Evolutionary conservation across 2,329 filamentous ascomycete genomes (phyloP).

Genomic region (Zalaria sp.): DNA sequence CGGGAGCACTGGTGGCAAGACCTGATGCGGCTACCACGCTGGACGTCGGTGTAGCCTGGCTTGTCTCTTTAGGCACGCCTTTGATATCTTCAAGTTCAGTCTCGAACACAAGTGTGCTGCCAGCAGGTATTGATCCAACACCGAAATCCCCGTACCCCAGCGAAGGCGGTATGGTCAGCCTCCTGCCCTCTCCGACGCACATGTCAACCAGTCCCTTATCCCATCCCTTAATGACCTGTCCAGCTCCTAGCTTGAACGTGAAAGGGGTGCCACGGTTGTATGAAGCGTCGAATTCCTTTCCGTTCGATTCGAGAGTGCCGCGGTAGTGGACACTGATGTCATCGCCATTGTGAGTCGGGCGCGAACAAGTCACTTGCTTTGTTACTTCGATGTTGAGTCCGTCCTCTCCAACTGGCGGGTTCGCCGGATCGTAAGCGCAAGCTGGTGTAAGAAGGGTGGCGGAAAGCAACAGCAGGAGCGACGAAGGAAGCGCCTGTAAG

Average conservation of each 20-base stretch:
- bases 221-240: conserved; percentile 89
- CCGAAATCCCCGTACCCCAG: conserved; percentile 65
- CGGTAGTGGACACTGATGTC: conserved; percentile 33
- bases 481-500: background rate
- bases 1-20: background rate
- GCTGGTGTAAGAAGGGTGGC: background rate
- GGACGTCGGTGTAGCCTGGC: background rate
- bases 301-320: conserved; percentile 40
- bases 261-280: conserved; percentile 69
- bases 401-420: background rate
- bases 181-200: conserved; percentile 88
- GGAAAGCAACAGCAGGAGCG: background rate
- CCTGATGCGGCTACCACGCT: background rate
- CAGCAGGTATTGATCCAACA: conserved; percentile 63
- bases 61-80: conserved; percentile 36
- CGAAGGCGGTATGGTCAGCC: conserved; percentile 76
- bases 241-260: conserved; percentile 62
- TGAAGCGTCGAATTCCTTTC: conserved; percentile 69
- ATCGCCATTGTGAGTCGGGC: conserved; percentile 32
- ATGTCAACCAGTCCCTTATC: conserved; percentile 81
- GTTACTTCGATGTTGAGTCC: conserved; percentile 27
- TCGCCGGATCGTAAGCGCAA: background rate
- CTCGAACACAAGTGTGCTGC: conserved; percentile 77
- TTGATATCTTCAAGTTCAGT: conserved; percentile 78
- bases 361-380: conserved; percentile 25